Base-by-base conservation (phyloP, 768 basidiomycete genomes). In the Filobasidium wieringae region DNA sequence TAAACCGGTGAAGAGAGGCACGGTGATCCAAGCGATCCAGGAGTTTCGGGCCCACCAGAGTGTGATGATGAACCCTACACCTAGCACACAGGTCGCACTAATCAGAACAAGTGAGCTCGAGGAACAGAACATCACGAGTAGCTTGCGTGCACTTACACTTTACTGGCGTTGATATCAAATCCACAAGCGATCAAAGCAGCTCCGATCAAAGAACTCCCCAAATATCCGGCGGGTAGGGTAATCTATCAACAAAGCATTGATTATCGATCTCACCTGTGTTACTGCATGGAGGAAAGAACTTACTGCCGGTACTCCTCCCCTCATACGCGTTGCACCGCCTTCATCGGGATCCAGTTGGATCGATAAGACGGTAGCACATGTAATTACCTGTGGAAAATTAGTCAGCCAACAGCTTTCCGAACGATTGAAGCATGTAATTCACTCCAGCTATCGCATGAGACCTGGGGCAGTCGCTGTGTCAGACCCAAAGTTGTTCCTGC, bases 81-180 rank as follows among this genome's bases (percentile, higher is more conserved):
- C 64, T 4, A 74, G 63, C 22, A 72, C 61, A 22, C 71, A 64
- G 11, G 62, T 63, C 1, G 73, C 72, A 7, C 60, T 61, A 11
- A 8, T 12, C 7, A 14, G 7, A 51, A 15, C 9, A 32, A 37
- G 7, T 17, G 12, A 43, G 17, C 2, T 6, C 24, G 15, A 12
- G 2, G 24, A 5, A 6, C 37, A 24, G 4, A 8, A n/a, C 17
- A 24, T 47, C 37, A 19, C 19, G 30, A 17, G 12, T 26, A 47
- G 30, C 33, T 17, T 17, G 24, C 50, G 12, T 51, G 50, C 41
- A 40, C 55, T 53, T 41, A 57, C 60, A 73, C 66, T 62, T 72
- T 71, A 24, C 69, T 71, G 5, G 73, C 73, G 55, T 72, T 66
- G 33, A 69, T 74, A 50, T 74, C 70, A 64, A 74, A 73, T 7